A percentile compares a stretch with the other conserved stretches of the same genome.
Evolutionary conservation across 2,329 filamentous ascomycete species (phyloP).

Genomic region (Neocucurbitaria cava): DNA sequence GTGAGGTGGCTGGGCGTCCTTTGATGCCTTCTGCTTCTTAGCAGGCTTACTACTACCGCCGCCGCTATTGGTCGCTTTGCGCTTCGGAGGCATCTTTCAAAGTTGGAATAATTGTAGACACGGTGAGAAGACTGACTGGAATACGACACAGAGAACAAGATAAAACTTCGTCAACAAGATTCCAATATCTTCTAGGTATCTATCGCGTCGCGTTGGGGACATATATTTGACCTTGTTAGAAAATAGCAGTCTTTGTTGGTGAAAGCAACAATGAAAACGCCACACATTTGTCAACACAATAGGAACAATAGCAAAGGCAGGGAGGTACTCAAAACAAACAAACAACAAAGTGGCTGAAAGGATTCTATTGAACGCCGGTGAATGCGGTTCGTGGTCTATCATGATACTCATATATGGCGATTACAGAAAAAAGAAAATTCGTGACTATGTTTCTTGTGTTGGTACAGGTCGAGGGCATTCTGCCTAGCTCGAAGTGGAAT

Average conservation of each 20-base stretch:
- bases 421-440: not conserved
- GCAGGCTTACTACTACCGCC: not conserved
- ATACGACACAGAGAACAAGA: not conserved
- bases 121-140: not conserved
- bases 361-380: constrained; percentile 1
- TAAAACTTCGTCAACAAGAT: not conserved
- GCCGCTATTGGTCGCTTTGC: not conserved
- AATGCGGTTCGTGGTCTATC: constrained; percentile 3
- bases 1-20: not conserved
- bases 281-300: constrained; percentile 3
- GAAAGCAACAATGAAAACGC: not conserved
- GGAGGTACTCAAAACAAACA: too few relatives aligned
- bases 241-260: constrained; percentile 1
- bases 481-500: not conserved
- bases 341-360: not conserved
- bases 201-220: not conserved
- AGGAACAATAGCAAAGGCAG: not conserved
- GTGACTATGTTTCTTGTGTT: not conserved
- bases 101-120: not conserved
- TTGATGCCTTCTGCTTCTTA: not conserved
- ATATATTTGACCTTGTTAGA: not conserved
- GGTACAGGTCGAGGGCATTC: not conserved
- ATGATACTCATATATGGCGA: constrained; percentile 1
- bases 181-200: not conserved
- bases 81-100: not conserved